Conservation (phyloP, 345 rosid genomes). For the Linum lewisii region DNA sequence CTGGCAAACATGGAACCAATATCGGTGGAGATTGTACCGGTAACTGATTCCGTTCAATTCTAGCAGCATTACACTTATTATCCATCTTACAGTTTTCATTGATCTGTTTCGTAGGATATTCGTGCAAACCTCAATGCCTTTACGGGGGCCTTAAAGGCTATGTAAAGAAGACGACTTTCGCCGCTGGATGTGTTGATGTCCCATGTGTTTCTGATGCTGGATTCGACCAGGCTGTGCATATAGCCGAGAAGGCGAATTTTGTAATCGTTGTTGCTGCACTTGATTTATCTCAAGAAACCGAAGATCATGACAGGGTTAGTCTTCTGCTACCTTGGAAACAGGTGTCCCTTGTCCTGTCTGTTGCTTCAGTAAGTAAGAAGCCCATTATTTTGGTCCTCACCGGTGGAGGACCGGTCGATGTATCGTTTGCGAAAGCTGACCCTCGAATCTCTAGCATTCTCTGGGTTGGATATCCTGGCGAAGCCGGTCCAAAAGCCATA, state of each 20-base stretch:
- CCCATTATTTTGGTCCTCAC: conserved; percentile 81
- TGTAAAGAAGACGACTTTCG: conserved; percentile 32
- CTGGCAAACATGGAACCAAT: conserved; percentile 42
- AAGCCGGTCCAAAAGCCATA: conserved; percentile 79
- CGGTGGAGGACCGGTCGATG: conserved; percentile 92
- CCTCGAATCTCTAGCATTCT: conserved; percentile 57
- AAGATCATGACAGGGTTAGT: conserved; percentile 72
- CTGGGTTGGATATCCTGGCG: conserved; percentile 94
- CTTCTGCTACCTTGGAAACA: conserved; percentile 90
- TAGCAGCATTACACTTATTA: conserved; percentile 7
- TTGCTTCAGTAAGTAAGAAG: conserved; percentile 52
- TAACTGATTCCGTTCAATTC: conserved; percentile 11
- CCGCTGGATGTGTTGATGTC: conserved; percentile 57
- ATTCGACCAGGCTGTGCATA: conserved; percentile 47
- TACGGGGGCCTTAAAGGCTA: conserved; percentile 45
- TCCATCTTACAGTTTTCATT: not conserved
- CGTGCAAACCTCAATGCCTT: conserved; percentile 59
- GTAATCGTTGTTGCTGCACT: conserved; percentile 68
- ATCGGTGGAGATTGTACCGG: conserved; percentile 83
- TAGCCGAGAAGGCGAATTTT: conserved; percentile 49
- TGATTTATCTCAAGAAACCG: conserved; percentile 80
- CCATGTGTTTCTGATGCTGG: conserved; percentile 39
- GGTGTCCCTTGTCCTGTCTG: conserved; percentile 46
- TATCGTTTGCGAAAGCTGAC: conserved; percentile 55
- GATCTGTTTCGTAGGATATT: conserved; percentile 40